Percentiles rank a stretch among this genome's conserved stretches.
Conservation (phyloP, 306 rosid genomes). For the Trichosanthes truncata region DNA sequence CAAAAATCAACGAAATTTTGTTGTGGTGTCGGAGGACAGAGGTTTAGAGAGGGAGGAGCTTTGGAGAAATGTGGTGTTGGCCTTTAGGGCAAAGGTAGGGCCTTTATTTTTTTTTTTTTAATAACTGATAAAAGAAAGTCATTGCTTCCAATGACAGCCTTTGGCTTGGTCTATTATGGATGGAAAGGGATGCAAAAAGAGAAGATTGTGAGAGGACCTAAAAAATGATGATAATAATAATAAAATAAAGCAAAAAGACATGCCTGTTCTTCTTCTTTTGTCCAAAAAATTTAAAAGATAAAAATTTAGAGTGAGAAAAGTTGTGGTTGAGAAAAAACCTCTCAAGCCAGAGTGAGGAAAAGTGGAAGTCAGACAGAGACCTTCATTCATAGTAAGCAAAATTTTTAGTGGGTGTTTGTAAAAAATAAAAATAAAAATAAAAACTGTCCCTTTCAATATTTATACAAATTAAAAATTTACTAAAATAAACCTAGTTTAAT, state of each 20-base stretch:
- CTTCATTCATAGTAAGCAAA: neutral
- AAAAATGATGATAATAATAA: neutral
- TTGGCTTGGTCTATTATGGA: slow-evolving; percentile 2
- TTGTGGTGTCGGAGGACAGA: neutral
- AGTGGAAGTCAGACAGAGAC: neutral
- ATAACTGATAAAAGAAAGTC: neutral
- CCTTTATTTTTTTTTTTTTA: neutral
- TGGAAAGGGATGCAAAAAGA: slow-evolving; percentile 6
- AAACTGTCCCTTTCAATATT: neutral
- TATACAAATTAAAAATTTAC: neutral
- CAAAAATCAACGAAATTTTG: neutral
- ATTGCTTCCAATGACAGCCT: neutral
- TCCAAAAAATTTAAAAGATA: neutral
- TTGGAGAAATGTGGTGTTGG: neutral
- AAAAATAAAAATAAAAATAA: neutral
- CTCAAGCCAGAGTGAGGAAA: neutral
- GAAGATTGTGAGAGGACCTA: neutral
- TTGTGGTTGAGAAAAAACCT: neutral
- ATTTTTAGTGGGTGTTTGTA: neutral
- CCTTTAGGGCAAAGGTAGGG: neutral
- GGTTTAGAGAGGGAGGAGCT: neutral
- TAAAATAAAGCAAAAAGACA: neutral
- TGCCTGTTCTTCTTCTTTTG: neutral
- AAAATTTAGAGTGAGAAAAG: neutral
- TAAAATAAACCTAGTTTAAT: neutral